Base-by-base conservation (phyloP, 768 basidiomycete genomes). In the Daedaleopsis sinensis region DNA sequence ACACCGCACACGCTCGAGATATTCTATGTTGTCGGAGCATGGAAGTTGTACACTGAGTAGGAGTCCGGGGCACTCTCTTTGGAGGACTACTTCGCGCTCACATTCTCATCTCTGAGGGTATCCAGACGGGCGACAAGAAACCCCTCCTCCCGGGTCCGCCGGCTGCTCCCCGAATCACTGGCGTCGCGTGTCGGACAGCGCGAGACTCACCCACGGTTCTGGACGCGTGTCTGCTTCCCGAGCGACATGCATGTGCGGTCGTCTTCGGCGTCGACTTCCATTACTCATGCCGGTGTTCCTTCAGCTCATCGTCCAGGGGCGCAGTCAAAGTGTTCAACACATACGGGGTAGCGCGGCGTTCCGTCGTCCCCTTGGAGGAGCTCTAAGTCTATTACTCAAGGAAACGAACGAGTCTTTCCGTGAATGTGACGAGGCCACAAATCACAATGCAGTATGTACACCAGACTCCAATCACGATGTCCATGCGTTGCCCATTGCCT, bases 321-420 rank as follows among this genome's bases (percentile, higher is more conserved):
- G 60, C 60, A 27, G 47, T 53, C 7, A 60, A 42, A 32, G 55
- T 60, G 48, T 56, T 54, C 15, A 61, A 27, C 21, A 35, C 35
- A 16, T 53, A 39, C 11, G 55, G 51, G 42, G 60, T 36, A 42
- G 56, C 43, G 48, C 48, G 59, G 36, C 51, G 19, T 10, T 47
- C 52, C 18, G 37, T 32, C n/a, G 21, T 54, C 18, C 21, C 52
- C 24, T 23, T 39, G 7, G 32, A 27, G 27, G 27, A n/a, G 4
- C 27, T 32, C 27, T 32, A 32, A 32, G 27, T 3, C 4, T 32
- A 32, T 32, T 3, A 7, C 7, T 3, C 4, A 32, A 32, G 27
- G 27, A 32, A 7, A 32, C 3, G 3, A 7, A 32, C 27, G 7
- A 7, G 27, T 32, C 27, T 32, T 32, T 32, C 27, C 27, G 27